Evolutionary conservation across 345 rosid species (phyloP), one percentile per base, ranked within the genome.

Genomic region (Eucalyptus tenuipes): DNA sequence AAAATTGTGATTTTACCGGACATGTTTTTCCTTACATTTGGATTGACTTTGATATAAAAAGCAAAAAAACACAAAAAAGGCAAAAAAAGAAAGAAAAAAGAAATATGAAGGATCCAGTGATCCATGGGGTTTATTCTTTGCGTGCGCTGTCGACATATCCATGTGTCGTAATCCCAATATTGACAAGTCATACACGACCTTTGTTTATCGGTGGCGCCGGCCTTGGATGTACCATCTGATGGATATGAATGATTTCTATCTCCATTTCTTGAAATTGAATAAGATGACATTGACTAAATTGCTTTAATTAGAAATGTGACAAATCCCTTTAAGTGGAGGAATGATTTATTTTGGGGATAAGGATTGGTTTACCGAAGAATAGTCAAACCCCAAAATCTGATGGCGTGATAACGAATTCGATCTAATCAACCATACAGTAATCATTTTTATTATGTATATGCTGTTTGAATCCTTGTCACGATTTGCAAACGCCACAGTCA

Each of bases 1-100:
- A 11, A 75, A 37, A 20, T 11, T 20, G 45, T 40, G 82, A 40
- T 37, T 20, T 75, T 18, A 16, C 18, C 0, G 37, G 75, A 15
- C 75, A 1, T 64, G 3, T 64, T 14, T 64, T 64, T 14, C 5
- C 10, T n/a, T 64, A 3, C 20, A 64, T 64, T n/a, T 64, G 40
- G 31, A 64, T 64, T 15, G 20, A n/a, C 75, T 64, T 14, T 14
- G 37, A 64, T n/a, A n/a, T n/a, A 55, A 5, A 75, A 37, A 10
- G 2, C 0, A 4, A 20, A 22, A n/a, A 14, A 10, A 22, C 0
- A 55, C 11, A 55, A 3, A 18, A 5, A 71, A 37, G 9, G 6
- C 14, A 10, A 3, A 3, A 1, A 2, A 31, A 6, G 16, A 18
- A 20, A 1, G 1, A 2, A 71, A 10, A 37, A 40, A 3, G 3